phyloP scores from a whole-genome alignment of 352 stramenopile genomes.

The Globisporangium nagaii region DNA sequence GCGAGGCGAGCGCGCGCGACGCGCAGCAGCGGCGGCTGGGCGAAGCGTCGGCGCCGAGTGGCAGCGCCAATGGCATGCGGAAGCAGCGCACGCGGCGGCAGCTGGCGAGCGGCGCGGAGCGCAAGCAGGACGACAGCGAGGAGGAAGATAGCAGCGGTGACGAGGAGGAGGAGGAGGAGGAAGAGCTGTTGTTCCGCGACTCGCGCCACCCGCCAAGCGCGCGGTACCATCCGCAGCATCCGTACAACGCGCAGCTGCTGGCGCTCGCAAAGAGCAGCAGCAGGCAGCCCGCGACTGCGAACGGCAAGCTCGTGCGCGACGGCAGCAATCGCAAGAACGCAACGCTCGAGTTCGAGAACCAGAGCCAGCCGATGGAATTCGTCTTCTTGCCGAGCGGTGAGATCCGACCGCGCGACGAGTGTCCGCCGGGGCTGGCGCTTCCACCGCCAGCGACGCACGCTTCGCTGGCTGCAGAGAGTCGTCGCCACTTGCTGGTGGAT shows the following conservation, averaged over 20 bases:
- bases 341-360: constrained; percentile 8
- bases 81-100: not conserved
- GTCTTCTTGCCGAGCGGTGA: constrained; percentile 57
- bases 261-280: constrained; percentile 12
- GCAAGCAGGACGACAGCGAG: constrained; percentile 19
- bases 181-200: constrained; percentile 5
- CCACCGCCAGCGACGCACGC: constrained; percentile 13
- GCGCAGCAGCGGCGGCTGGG: constrained; percentile 4
- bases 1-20: constrained; percentile 11
- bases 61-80: not conserved
- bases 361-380: constrained; percentile 43
- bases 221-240: constrained; percentile 30
- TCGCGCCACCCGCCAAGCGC: constrained; percentile 14
- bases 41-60: not conserved
- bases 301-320: not conserved
- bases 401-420: constrained; percentile 55
- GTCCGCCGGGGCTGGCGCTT: constrained; percentile 33
- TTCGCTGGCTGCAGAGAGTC: not conserved
- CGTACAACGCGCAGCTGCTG: constrained; percentile 33
- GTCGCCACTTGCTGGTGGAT: not conserved
- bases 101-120: constrained; percentile 1
- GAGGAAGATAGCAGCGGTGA: constrained; percentile 3
- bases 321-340: not conserved
- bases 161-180: not conserved
- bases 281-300: not conserved